Evolutionary conservation across 495 filamentous ascomycete species (phyloP).

Genomic region (Aspergillus affinis): DNA sequence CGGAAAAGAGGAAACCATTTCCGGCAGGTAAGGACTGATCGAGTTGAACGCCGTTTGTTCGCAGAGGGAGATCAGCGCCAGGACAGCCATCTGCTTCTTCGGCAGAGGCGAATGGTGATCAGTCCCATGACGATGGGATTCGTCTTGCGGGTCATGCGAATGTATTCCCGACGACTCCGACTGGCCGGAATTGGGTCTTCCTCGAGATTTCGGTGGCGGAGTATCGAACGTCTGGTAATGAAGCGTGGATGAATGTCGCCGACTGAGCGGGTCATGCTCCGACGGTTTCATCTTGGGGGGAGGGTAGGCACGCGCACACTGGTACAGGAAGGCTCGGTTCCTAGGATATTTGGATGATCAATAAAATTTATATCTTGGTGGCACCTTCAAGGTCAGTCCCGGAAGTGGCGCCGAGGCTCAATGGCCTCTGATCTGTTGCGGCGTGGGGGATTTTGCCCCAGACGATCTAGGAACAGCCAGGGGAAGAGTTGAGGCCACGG

Average conservation of each 20-base stretch:
- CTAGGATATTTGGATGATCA: neutral
- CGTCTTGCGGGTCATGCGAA: constrained; percentile 28
- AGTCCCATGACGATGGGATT: constrained; percentile 34
- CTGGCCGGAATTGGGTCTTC: constrained; percentile 54
- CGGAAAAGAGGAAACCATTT: constrained; percentile 85
- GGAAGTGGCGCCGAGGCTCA: constrained; percentile 8
- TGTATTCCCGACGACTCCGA: constrained; percentile 42
- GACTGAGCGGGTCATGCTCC: constrained; percentile 46
- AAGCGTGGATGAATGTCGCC: constrained; percentile 62
- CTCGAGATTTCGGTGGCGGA: constrained; percentile 76
- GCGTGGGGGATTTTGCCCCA: constrained; percentile 4
- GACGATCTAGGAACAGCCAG: neutral
- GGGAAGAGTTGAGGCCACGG: neutral
- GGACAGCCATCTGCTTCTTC: constrained; percentile 74
- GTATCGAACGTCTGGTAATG: constrained; percentile 97
- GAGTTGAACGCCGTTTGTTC: constrained; percentile 97
- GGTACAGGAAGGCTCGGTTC: neutral
- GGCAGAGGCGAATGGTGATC: constrained; percentile 67
- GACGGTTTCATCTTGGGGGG: constrained; percentile 27
- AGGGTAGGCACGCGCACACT: neutral
- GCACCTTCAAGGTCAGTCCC: neutral
- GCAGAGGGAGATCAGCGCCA: constrained; percentile 84
- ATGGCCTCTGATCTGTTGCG: constrained; percentile 7
- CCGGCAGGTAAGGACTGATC: constrained; percentile 92
- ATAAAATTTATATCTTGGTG: neutral